Base-by-base conservation (phyloP, 495 filamentous ascomycete genomes). In the Aspergillus cristatus region DNA sequence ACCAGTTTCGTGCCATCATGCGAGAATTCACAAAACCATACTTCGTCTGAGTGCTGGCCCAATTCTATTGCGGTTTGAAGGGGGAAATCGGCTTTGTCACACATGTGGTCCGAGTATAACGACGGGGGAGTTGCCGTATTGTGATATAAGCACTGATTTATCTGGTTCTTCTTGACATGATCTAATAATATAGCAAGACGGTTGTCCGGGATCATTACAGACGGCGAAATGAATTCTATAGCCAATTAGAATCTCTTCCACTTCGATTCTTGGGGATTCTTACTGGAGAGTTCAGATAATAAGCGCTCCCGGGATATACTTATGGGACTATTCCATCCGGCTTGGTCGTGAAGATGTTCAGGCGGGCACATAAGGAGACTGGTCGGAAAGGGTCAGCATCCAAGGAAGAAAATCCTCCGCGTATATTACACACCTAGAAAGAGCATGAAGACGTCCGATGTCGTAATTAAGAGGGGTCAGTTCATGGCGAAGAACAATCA, bases 141-240 rank as follows among this genome's bases (percentile, higher is more conserved):
- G 63, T 99, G 91, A 61, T 86, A 99, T 31, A 86, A 61, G 50
- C 91, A 99, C 28, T 75, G 71, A 34, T 76, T 72, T 31, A 97
- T 84, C 60, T 95, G 90, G 37, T 68, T 74, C 34, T 77, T 65
- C 51, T 96, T 94, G 18, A 93, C 76, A 39, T 90, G 75, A 34
- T 84, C 70, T 34, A 99, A 62, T n/a, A 99, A 60, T 17, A 75
- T 67, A 6, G 85, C 86, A n/a, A 99, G 68, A 10, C 91, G 84
- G 57, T 93, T 86, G 47, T 93, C 84, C 4, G 91, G 93, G 34
- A 99, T 85, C 93, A 99, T 97, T 16, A 94, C 84, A n/a, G 86
- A 88, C 1, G 91, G 91, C 3, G 93, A 93, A 41, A 99, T 93
- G 22, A 76, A 94, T 66, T 72, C 86, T 93, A 39, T 37, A 7